Base-by-base conservation (phyloP, 768 basidiomycete species). In the Plicaturopsis crispa region DNA sequence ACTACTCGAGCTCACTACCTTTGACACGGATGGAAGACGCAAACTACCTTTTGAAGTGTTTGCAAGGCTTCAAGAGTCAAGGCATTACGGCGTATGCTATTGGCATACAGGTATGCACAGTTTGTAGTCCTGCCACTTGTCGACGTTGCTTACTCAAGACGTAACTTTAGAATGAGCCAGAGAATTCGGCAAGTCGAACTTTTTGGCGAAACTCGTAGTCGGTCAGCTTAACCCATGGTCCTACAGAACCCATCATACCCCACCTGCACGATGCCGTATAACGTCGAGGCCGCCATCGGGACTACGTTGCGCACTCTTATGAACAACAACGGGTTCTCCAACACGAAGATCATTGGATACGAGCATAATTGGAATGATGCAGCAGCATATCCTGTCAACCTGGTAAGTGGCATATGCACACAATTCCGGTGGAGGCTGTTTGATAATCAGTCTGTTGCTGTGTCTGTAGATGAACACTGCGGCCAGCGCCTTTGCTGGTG, bases 331-430 rank as follows among this genome's bases (percentile, higher is more conserved):
- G 78, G 78, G 0, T 69, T 84, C 32, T 65, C 66, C 0, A 48
- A 50, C 13, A 73, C 78, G 26, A 80, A 76, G 56, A 64, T 87
- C 28, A 66, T 85, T 23, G 84, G 82, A 18, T 73, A 66, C 43
- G 75, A 84, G 48, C 84, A 87, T 48, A 87, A 88, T 49, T 88
- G 85, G 85, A 61, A 68, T 36, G 69, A 75, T 42, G 79, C 80
- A 10, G 73, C 63, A 5, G 56, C 64, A 11, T 86, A 86, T 46
- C 78, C 84, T 0, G 66, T 80, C 2, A 73, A 60, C 45, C 69
- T 63, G 72, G n/a, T n/a, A n/a, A n/a, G n/a, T n/a, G n/a, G n/a
- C n/a, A n/a, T n/a, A n/a, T n/a, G n/a, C n/a, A n/a, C n/a, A n/a
- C n/a, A n/a, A n/a, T n/a, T n/a, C n/a, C n/a, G n/a, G n/a, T n/a